Conservation (phyloP, 1,284 basidiomycete genomes). For the Apiotrichum sp. region DNA sequence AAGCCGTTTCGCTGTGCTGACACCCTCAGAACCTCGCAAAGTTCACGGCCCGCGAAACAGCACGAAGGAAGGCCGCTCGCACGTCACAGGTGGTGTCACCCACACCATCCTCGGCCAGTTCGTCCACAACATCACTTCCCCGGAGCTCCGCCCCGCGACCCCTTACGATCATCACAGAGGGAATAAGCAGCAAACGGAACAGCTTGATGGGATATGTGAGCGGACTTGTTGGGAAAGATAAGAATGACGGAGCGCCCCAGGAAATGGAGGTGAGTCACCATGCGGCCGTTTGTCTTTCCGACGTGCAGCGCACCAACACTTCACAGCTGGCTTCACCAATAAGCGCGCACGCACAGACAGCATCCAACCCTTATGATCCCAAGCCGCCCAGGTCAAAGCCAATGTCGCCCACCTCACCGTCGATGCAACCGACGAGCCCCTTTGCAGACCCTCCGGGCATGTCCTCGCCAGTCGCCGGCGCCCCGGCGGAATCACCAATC, state of each 20-base stretch:
- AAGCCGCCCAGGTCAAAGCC: constrained; percentile 11
- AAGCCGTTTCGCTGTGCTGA: constrained; percentile 1
- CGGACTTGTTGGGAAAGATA: constrained; percentile 21
- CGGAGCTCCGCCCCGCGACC: neutral
- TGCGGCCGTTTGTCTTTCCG: neutral
- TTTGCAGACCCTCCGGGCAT: constrained; percentile 25
- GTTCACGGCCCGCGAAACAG: constrained; percentile 41
- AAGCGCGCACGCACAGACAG: neutral
- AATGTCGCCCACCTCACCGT: constrained; percentile 1
- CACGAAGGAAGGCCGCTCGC: constrained; percentile 36
- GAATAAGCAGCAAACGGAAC: constrained; percentile 18
- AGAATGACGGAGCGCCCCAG: neutral
- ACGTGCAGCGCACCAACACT: neutral
- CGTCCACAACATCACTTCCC: constrained; percentile 16
- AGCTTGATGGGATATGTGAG: constrained; percentile 26
- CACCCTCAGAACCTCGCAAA: constrained; percentile 38
- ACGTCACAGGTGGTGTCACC: constrained; percentile 27
- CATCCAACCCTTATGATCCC: constrained; percentile 28
- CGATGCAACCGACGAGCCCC: constrained; percentile 19
- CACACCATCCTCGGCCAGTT: constrained; percentile 14
- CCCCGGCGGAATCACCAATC: constrained; percentile 4
- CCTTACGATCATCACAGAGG: constrained; percentile 10
- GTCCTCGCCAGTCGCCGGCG: neutral
- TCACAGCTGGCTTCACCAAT: neutral
- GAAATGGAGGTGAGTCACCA: constrained; percentile 22